Percentiles rank a stretch among this genome's conserved stretches.
These are phyloP conservation scores for Monosporozyma servazzii DNA, from an alignment of 805 yeast species.

Conservation along the genomic window DNA sequence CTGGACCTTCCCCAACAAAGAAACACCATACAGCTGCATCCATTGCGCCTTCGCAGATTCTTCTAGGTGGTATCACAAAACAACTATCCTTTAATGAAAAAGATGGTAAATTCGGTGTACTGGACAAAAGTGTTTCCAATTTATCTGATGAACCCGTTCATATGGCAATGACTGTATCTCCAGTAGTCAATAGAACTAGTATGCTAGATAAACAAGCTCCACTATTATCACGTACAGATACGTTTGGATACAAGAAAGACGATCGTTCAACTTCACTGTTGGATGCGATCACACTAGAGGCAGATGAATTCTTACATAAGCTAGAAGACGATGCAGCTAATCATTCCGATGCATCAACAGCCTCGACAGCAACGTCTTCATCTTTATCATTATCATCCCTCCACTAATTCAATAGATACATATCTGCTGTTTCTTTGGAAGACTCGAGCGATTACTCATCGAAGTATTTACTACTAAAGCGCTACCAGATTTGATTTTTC, in stretches of 20 bases:
- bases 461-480: neutral
- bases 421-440: no score
- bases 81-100: constrained; percentile 1
- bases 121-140: neutral
- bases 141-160: neutral
- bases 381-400: neutral
- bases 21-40: neutral
- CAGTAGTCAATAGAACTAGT: neutral
- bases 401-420: no score
- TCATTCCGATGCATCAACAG: neutral
- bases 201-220: constrained; percentile 1
- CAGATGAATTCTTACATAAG: neutral
- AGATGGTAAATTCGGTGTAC: neutral
- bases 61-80: neutral
- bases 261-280: neutral
- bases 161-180: neutral
- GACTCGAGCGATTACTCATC: neutral
- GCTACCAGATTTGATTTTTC: neutral
- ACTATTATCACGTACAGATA: constrained; percentile 2
- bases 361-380: neutral
- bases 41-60: neutral
- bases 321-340: neutral
- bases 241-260: constrained; percentile 1
- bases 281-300: constrained; percentile 1
- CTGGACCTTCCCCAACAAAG: neutral